Conservation (phyloP, 2,329 filamentous ascomycete species). For the Domatiomyces globalis region DNA sequence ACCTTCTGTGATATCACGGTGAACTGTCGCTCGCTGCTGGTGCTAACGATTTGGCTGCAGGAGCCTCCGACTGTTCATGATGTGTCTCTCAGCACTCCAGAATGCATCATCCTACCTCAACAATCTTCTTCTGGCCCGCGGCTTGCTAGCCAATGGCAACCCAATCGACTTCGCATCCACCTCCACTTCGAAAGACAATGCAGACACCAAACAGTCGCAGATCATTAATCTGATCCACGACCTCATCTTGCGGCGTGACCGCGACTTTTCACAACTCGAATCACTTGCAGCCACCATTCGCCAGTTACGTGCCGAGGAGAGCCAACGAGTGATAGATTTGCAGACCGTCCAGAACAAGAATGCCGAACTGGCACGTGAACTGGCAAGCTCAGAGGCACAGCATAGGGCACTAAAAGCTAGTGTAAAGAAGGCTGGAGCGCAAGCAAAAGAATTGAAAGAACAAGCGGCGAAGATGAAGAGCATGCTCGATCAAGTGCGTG, state of each 20-base stretch:
- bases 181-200: conserved; percentile 45
- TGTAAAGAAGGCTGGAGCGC: conserved; percentile 58
- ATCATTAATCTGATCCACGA: conserved; percentile 93
- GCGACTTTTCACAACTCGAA: conserved; percentile 80
- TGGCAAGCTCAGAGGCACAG: conserved; percentile 51
- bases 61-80: not conserved
- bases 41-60: not conserved
- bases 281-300: conserved; percentile 66
- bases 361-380: conserved; percentile 42
- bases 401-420: conserved; percentile 56
- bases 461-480: conserved; percentile 67
- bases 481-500: conserved; percentile 66
- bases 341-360: conserved; percentile 41
- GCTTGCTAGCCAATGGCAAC: conserved; percentile 43
- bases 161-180: conserved; percentile 69
- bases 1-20: not conserved
- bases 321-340: conserved; percentile 58
- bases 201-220: conserved; percentile 59
- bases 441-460: conserved; percentile 64
- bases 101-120: conserved; percentile 52
- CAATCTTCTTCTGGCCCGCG: conserved; percentile 50
- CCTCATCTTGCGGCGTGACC: conserved; percentile 75
- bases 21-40: not conserved
- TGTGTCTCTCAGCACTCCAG: conserved; percentile 28
- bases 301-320: conserved; percentile 57